Evolutionary conservation across 2,329 filamentous ascomycete species (phyloP), one percentile per base, ranked within the genome.

Genomic region (Neonectria magnoliae): DNA sequence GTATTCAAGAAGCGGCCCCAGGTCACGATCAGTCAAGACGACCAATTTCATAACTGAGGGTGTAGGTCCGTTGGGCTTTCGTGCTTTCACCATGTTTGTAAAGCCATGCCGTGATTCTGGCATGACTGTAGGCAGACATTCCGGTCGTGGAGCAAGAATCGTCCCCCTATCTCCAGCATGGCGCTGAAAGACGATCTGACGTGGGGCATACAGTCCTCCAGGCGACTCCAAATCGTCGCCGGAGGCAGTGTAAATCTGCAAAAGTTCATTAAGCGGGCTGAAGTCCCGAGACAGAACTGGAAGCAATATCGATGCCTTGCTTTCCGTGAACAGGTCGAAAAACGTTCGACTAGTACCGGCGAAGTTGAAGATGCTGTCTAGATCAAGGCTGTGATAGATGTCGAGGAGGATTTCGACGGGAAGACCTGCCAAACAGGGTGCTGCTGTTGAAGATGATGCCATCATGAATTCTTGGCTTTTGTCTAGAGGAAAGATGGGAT

Each of bases 401-500:
- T 84, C 81, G 11, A 86, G 73, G 3, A 85, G 71, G 18, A 85
- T 79, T 69, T 88, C 85, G 3, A 80, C 75, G 0, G 85, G 84
- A 51, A 83, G 64, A 47, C 68, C 69, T 50, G 75, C 65, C 20
- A 81, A 68, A 42, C 61, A 65, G 25, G 66, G 64, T 2, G 55
- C 20, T 47, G 65, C 66, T 42, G 59, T 58, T n/a, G 57, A 47
- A 41, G 55, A 51, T 6, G 54, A 38, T 8, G 69, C 64, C 74
- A 77, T 76, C 38, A 42, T 42, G 9, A 20, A 4, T 42, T 42
- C 7, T 20, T 62, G 33, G 27, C 27, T 33, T 22, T 9, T 31
- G 27, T 47, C 45, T 22, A 16, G 13, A 25, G n/a, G 31, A 7
- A 16, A 25, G 20, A n/a, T 42, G 10, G 41, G 38, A 20, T 48